A percentile compares a stretch with the other conserved stretches of the same genome.
These are phyloP conservation scores for Hyphopichia khmerensis DNA, from an alignment of 1,139 yeast species.

Conservation along the genomic window DNA sequence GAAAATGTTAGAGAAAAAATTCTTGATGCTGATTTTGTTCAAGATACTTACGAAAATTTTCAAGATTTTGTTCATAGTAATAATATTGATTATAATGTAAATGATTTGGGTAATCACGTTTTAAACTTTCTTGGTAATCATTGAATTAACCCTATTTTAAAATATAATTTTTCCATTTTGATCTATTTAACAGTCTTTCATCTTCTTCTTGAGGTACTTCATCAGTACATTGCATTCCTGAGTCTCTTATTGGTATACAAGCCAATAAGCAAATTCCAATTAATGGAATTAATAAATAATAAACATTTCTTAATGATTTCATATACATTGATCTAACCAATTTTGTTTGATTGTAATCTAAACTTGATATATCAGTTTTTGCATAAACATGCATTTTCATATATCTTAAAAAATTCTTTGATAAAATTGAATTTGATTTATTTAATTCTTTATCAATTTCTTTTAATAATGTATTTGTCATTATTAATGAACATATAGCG, in stretches of 20 bases:
- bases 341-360: slow-evolving; percentile 21
- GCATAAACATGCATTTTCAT: slow-evolving; percentile 32
- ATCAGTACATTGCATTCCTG: slow-evolving; percentile 43
- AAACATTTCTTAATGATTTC: slow-evolving; percentile 36
- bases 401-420: slow-evolving; percentile 17
- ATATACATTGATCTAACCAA: slow-evolving; percentile 32
- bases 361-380: slow-evolving; percentile 23
- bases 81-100: slow-evolving; percentile 7
- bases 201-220: slow-evolving; percentile 20
- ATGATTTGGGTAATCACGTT: slow-evolving; percentile 5
- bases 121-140: slow-evolving; percentile 2
- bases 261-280: slow-evolving; percentile 38
- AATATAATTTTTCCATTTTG: not conserved
- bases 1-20: slow-evolving; percentile 6
- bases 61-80: slow-evolving; percentile 9
- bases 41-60: slow-evolving; percentile 12
- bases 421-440: slow-evolving; percentile 8
- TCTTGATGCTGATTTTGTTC: slow-evolving; percentile 13
- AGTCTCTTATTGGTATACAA: slow-evolving; percentile 37
- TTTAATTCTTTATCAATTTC: slow-evolving; percentile 14
- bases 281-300: slow-evolving; percentile 43
- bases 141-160: not conserved
- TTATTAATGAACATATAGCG: slow-evolving; percentile 42
- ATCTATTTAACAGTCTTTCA: not conserved
- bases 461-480: slow-evolving; percentile 36